phyloP scores from a whole-genome alignment of 2,329 filamentous ascomycete species.

The Colletotrichum australisinense region DNA sequence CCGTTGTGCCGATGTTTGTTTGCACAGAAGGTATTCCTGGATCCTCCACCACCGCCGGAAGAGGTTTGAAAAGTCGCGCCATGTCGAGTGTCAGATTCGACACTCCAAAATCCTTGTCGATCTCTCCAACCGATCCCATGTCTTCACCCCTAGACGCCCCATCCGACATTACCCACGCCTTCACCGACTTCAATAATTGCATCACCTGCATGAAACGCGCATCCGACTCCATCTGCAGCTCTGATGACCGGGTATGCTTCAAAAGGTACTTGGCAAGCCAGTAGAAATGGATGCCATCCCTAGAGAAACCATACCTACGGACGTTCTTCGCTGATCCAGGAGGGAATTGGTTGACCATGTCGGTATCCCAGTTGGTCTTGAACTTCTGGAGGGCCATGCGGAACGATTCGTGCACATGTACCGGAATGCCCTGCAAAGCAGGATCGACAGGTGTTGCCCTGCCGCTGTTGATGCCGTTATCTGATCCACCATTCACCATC shows the following conservation, averaged over 20 bases:
- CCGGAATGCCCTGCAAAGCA: slow-evolving; percentile 50
- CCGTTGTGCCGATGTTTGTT: slow-evolving; percentile 49
- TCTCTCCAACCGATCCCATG: slow-evolving; percentile 74
- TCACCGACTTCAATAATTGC: slow-evolving; percentile 68
- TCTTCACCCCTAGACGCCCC: slow-evolving; percentile 74
- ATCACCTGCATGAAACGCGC: slow-evolving; percentile 71
- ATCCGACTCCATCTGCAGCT: slow-evolving; percentile 68
- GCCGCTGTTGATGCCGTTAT: slow-evolving; percentile 52
- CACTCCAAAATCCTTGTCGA: slow-evolving; percentile 74
- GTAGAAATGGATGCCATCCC: slow-evolving; percentile 79
- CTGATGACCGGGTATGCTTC: slow-evolving; percentile 64
- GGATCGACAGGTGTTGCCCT: slow-evolving; percentile 58
- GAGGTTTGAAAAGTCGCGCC: slow-evolving; percentile 76
- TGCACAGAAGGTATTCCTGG: slow-evolving; percentile 56
- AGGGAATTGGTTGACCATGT: slow-evolving; percentile 76
- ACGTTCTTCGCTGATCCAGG: slow-evolving; percentile 58
- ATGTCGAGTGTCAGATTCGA: slow-evolving; percentile 76
- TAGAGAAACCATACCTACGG: slow-evolving; percentile 74
- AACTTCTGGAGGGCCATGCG: slow-evolving; percentile 75
- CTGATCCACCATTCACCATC: slow-evolving; percentile 57
- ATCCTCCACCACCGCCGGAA: slow-evolving; percentile 57
- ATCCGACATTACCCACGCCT: slow-evolving; percentile 71
- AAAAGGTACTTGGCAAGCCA: slow-evolving; percentile 76
- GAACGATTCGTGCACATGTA: slow-evolving; percentile 59
- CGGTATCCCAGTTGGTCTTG: slow-evolving; percentile 78